Percentiles rank a stretch among this genome's conserved stretches.
Conservation (phyloP, 2,329 filamentous ascomycete genomes). For the Dactylellina cionopaga region DNA sequence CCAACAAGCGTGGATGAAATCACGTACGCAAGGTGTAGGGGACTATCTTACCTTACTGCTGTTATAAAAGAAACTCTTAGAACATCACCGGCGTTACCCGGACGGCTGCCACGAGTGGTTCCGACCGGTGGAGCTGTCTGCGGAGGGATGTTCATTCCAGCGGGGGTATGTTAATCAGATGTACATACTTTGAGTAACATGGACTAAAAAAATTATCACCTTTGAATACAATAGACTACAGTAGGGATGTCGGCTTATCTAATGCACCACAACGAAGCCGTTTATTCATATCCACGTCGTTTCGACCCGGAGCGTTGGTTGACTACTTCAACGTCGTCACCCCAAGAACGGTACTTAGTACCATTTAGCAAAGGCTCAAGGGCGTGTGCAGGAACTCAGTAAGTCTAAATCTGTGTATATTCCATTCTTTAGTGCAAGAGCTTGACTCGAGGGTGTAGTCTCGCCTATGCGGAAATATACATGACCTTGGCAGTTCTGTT, state of each 20-base stretch:
- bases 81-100: not conserved
- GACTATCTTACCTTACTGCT: constrained; percentile 9
- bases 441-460: not conserved
- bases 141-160: constrained; percentile 1
- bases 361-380: constrained; percentile 15
- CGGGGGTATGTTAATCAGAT: not conserved
- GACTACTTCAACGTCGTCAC: not conserved
- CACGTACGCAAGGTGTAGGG: not conserved
- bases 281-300: not conserved
- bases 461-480: not conserved
- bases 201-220: not conserved
- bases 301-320: constrained; percentile 12
- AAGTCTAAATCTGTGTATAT: not conserved
- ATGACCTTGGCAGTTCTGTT: not conserved
- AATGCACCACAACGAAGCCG: not conserved
- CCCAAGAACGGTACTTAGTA: not conserved
- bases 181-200: not conserved
- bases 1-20: not conserved
- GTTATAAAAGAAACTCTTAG: constrained; percentile 17
- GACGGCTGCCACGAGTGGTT: constrained; percentile 1
- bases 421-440: not conserved
- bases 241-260: constrained; percentile 7
- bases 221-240: not conserved
- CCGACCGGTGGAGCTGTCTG: constrained; percentile 1
- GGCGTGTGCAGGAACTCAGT: constrained; percentile 1